Percentiles rank a stretch among this genome's conserved stretches.
These are phyloP conservation scores for Rhytidhysteron rufulum DNA, from an alignment of 2,329 filamentous ascomycete species.

Conservation along the genomic window DNA sequence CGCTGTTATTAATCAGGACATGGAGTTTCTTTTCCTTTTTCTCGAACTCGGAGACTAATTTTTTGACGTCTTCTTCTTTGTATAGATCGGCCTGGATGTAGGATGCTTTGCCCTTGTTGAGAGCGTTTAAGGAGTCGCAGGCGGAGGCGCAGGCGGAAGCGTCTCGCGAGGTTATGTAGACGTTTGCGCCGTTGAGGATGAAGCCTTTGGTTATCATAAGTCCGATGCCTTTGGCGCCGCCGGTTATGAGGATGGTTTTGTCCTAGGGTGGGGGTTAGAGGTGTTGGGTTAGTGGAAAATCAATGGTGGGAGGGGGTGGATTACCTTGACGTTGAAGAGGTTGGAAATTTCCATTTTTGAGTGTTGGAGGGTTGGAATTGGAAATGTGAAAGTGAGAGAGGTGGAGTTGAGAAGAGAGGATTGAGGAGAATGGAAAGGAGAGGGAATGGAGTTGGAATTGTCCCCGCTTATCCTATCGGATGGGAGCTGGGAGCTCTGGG, in stretches of 20 bases:
- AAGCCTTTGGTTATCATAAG: constrained; percentile 66
- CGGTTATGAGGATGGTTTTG: constrained; percentile 46
- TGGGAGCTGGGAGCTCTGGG: too few relatives aligned
- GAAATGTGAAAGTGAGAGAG: constrained; percentile 1
- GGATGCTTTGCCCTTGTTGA: constrained; percentile 56
- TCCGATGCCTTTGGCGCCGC: constrained; percentile 57
- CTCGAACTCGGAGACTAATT: constrained; percentile 56
- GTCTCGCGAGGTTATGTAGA: constrained; percentile 67
- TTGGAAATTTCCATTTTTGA: constrained; percentile 30
- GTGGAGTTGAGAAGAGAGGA: constrained; percentile 2
- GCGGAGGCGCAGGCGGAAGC: constrained; percentile 59
- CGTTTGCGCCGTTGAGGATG: constrained; percentile 61
- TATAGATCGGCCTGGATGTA: constrained; percentile 61
- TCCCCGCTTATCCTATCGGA: too few relatives aligned
- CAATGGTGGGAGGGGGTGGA: neutral
- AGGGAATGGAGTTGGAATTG: too few relatives aligned
- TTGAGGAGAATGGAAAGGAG: constrained; percentile 3
- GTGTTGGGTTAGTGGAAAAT: neutral
- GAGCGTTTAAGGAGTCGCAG: constrained; percentile 53
- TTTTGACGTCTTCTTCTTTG: constrained; percentile 56
- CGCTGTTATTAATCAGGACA: constrained; percentile 64
- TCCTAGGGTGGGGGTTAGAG: constrained; percentile 19
- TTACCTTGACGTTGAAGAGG: constrained; percentile 36
- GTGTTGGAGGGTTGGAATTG: neutral
- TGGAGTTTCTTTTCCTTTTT: constrained; percentile 53